Evolutionary conservation across 139 green algal genomes (phyloP), one percentile per base, ranked within the genome.

Genomic region (Closterium sp.): DNA sequence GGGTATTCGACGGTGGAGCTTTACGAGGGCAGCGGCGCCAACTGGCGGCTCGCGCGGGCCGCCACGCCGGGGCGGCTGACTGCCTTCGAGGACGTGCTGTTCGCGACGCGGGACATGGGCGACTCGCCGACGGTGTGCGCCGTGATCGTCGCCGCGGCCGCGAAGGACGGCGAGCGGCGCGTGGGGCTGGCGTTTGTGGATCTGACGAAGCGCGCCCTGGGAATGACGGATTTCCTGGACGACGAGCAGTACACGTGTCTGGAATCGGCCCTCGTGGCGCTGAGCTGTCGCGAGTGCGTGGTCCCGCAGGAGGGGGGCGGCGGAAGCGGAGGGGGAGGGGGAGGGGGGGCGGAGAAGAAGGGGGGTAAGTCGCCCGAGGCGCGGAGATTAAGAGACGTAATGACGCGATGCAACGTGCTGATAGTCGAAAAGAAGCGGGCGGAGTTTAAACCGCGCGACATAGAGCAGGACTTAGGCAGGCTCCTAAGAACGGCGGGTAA

Each of bases 81-180:
- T 0, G 85, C 35, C 23, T 98, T 99, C 91, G 97, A 99, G 86
- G 97, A 98, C 21, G 97, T 98, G 88, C 94, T 99, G n/a, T 97
- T 97, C 92, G 93, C 84, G 32, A 94, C 36, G 31, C 43, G 93
- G 28, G 91, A 94, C 66, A 94, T 94, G 91, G 5, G 95, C 96
- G 69, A 95, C 30, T 87, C 92, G 69, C 90, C 96, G 81, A 84
- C 91, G 34, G 96, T 98, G 32, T 93, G 94, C 38, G 97, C 97
- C 0, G 69, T 98, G 21, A 90, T 97, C 33, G 95, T 96, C 55
- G 96, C 96, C 33, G 84, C 94, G 10, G 95, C 16, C 55, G 87
- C 94, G 10, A 64, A 91, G 89, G 95, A 94, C 33, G 91, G 93
- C 30, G 35, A 89, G 33, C 93, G 95, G 30, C 92, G 76, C 32